Evolutionary conservation across 2,329 filamentous ascomycete genomes (phyloP).

Genomic region (Chaetomium sp.): DNA sequence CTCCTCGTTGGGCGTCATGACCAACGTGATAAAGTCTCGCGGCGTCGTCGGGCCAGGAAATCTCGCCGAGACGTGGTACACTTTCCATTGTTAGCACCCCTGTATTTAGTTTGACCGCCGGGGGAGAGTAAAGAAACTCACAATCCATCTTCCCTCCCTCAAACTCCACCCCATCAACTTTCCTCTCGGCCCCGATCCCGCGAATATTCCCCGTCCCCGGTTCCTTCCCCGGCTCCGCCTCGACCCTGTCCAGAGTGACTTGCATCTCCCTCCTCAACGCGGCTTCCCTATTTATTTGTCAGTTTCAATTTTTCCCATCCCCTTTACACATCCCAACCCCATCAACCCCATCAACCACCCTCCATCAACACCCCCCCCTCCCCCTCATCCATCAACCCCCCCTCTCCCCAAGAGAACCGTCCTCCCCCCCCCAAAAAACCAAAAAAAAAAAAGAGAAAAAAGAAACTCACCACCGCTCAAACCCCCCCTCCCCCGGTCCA

Average conservation of each 20-base stretch:
- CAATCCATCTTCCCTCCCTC: slow-evolving; percentile 57
- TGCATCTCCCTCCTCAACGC: slow-evolving; percentile 79
- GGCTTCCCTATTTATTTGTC: slow-evolving; percentile 50
- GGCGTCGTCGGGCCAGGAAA: slow-evolving; percentile 88
- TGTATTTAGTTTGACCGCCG: background rate
- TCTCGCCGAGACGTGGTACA: slow-evolving; percentile 84
- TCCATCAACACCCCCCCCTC: background rate
- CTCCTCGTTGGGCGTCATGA: slow-evolving; percentile 50
- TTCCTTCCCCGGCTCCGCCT: slow-evolving; percentile 46
- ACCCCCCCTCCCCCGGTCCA: slow-evolving; percentile 59
- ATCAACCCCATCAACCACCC: background rate
- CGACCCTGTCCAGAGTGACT: slow-evolving; percentile 59
- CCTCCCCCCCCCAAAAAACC: background rate
- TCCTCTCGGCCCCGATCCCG: slow-evolving; percentile 80
- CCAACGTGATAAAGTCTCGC: slow-evolving; percentile 81
- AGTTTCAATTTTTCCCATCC: background rate
- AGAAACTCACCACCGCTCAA: slow-evolving; percentile 58
- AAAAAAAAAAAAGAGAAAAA: background rate
- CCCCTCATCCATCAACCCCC: background rate
- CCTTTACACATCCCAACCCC: background rate
- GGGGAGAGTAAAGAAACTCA: slow-evolving; percentile 1
- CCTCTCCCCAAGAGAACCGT: background rate
- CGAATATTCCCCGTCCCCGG: slow-evolving; percentile 76
- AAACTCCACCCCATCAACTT: slow-evolving; percentile 64
- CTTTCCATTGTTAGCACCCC: slow-evolving; percentile 46